phyloP scores from a whole-genome alignment of 75 land plant species.

The Cryptomeria japonica region DNA sequence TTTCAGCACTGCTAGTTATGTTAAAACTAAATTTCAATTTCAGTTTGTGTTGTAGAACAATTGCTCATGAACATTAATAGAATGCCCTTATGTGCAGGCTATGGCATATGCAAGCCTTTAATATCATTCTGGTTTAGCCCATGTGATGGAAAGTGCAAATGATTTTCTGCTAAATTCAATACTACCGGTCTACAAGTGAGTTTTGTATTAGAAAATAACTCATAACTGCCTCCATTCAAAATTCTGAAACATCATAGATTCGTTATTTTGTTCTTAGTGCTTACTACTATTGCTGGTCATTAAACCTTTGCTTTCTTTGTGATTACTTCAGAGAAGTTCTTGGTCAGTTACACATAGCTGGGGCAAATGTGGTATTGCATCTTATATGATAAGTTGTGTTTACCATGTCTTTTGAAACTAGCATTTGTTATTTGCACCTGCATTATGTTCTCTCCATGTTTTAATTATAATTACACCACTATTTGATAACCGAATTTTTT shows the following conservation, averaged over 20 bases:
- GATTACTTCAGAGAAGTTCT: constrained; percentile 31
- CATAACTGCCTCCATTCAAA: neutral
- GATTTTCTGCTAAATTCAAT: too few species aligned
- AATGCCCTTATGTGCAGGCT: neutral
- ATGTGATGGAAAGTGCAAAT: neutral
- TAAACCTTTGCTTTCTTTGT: neutral
- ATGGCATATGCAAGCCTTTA: too few species aligned
- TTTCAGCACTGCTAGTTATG: neutral
- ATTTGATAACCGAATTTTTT: too few species aligned
- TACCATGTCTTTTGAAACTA: too few species aligned
- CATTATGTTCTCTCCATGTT: too few species aligned
- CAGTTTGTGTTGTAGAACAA: neutral
- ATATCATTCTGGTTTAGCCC: neutral
- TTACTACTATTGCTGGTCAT: neutral
- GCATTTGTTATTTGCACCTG: too few species aligned
- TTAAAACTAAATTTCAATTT: neutral
- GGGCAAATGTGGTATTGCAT: constrained; percentile 30
- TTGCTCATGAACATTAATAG: neutral
- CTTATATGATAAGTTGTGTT: too few species aligned
- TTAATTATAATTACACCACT: too few species aligned
- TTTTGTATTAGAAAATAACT: neutral
- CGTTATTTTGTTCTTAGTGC: neutral
- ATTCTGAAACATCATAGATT: neutral
- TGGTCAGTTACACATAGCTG: constrained; percentile 7
- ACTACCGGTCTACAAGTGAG: constrained; percentile 47